A percentile compares a stretch with the other conserved stretches of the same genome.
Conservation (phyloP, 2,329 filamentous ascomycete species). For the Neofusicoccum ribis region DNA sequence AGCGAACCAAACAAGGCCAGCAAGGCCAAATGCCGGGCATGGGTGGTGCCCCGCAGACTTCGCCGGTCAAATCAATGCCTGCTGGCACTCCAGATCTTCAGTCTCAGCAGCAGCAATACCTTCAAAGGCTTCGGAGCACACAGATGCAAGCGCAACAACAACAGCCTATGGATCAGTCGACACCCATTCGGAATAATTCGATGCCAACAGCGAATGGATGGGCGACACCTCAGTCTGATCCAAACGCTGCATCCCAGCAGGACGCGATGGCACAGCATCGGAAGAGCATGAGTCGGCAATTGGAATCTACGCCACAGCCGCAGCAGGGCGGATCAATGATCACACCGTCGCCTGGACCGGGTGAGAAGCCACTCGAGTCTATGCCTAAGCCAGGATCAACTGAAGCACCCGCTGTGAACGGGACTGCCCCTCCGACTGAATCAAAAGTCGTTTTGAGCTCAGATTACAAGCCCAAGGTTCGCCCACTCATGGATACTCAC, state of each 20-base stretch:
- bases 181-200: conserved; percentile 17
- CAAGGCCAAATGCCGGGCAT: conserved; percentile 40
- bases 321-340: conserved; percentile 29
- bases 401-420: conserved; percentile 25
- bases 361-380: conserved; percentile 29
- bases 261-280: conserved; percentile 28
- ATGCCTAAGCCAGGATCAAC: conserved; percentile 17
- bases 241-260: conserved; percentile 19
- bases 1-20: conserved; percentile 42
- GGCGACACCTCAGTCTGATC: conserved; percentile 47
- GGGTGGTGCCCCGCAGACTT: conserved; percentile 29
- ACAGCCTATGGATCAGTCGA: conserved; percentile 12
- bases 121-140: conserved; percentile 19
- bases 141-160: conserved; percentile 14
- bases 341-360: conserved; percentile 29
- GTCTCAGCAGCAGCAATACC: conserved; percentile 40
- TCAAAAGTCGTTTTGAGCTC: conserved; percentile 20
- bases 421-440: conserved; percentile 19
- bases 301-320: conserved; percentile 37
- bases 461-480: conserved; percentile 35
- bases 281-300: conserved; percentile 39
- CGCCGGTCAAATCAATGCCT: conserved; percentile 34
- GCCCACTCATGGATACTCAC: conserved; percentile 52
- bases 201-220: conserved; percentile 41
- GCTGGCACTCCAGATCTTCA: conserved; percentile 47